phyloP scores from a whole-genome alignment of 2,329 filamentous ascomycete genomes.

The Podosphaera fusca region DNA sequence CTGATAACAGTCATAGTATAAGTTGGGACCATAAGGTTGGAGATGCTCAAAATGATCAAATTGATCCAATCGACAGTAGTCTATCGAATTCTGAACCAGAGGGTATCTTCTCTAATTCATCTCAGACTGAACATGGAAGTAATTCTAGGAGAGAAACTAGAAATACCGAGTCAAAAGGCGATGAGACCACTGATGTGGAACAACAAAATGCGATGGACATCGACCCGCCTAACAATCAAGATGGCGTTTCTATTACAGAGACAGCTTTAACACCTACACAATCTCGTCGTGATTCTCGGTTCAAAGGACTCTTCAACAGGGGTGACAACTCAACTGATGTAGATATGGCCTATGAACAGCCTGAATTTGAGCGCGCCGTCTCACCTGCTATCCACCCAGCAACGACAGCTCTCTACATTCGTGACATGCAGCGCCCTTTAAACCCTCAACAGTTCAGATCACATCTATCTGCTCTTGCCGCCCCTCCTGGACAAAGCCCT shows the following conservation, averaged over 20 bases:
- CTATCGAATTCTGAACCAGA: not conserved
- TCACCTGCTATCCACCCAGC: slow-evolving; percentile 43
- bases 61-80: not conserved
- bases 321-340: slow-evolving; percentile 3
- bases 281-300: slow-evolving; percentile 20
- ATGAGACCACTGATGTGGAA: not conserved
- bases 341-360: slow-evolving; percentile 5
- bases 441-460: slow-evolving; percentile 41
- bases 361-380: slow-evolving; percentile 15
- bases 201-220: not conserved
- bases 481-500: slow-evolving; percentile 26
- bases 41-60: not conserved
- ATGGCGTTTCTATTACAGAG: slow-evolving; percentile 5
- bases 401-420: slow-evolving; percentile 65
- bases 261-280: not conserved
- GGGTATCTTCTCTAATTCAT: not conserved
- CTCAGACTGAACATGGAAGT: not conserved
- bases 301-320: slow-evolving; percentile 21
- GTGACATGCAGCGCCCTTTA: slow-evolving; percentile 72
- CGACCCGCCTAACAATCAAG: not conserved
- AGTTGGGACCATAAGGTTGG: not conserved
- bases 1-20: no score
- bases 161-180: not conserved
- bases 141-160: not conserved
- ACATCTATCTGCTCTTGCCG: slow-evolving; percentile 47